Percentiles rank a stretch among this genome's conserved stretches.
These are phyloP conservation scores for Spiraea crenata DNA, from an alignment of 331 rosid species.

Conservation along the genomic window DNA sequence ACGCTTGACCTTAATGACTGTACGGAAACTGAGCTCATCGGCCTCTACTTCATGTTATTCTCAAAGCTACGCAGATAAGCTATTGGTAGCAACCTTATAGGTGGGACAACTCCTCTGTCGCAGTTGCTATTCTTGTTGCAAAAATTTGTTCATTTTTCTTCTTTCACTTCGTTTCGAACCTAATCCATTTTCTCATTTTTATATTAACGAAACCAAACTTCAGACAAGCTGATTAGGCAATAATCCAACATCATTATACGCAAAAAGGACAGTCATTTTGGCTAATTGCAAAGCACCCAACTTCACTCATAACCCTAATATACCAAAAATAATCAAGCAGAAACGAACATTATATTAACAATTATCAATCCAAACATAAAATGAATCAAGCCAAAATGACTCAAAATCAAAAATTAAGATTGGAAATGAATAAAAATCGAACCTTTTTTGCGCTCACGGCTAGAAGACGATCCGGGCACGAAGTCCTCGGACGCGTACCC, in stretches of 20 bases:
- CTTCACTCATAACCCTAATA: background rate
- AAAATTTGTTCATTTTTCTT: background rate
- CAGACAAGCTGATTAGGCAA: background rate
- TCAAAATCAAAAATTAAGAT: background rate
- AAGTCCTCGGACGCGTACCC: slow-evolving; percentile 98
- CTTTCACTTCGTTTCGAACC: background rate
- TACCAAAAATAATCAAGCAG: background rate
- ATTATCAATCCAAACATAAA: background rate
- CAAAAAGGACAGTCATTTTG: background rate
- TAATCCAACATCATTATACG: background rate
- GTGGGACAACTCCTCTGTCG: background rate
- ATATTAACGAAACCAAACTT: background rate
- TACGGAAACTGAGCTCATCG: background rate
- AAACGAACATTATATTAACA: background rate
- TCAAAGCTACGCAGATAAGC: background rate
- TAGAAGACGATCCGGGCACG: slow-evolving; percentile 91
- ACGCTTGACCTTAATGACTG: background rate
- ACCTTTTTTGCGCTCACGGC: slow-evolving; percentile 90
- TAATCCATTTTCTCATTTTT: background rate
- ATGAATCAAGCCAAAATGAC: background rate
- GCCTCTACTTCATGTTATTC: background rate
- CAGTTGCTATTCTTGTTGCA: background rate
- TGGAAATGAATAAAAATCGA: slow-evolving; percentile 1
- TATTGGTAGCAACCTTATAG: background rate
- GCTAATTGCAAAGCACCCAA: slow-evolving; percentile 9